Percentiles rank a stretch among this genome's conserved stretches.
These are phyloP conservation scores for Phytophthora ramorum DNA, from an alignment of 352 stramenopile genomes.

Conservation along the genomic window DNA sequence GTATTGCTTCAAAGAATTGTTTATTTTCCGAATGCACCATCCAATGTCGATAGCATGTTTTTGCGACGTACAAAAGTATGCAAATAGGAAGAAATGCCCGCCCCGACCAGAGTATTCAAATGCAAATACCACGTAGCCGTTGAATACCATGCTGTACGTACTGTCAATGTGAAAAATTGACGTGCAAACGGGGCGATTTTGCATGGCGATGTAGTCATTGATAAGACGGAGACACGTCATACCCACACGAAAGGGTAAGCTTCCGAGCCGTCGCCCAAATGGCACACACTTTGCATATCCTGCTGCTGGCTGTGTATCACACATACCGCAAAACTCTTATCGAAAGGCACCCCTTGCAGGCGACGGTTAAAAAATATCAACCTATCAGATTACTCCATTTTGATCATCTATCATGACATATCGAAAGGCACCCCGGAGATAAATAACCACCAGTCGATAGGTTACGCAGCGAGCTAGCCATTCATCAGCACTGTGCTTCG, in stretches of 20 bases:
- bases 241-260: neutral
- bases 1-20: neutral
- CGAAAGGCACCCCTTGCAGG: no score
- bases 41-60: neutral
- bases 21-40: neutral
- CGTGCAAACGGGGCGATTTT: neutral
- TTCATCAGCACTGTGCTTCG: no score
- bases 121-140: neutral
- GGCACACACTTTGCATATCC: neutral
- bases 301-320: neutral
- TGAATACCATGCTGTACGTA: neutral
- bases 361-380: no score
- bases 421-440: no score
- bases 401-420: no score
- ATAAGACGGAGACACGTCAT: neutral
- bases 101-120: constrained; percentile 3
- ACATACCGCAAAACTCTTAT: constrained; percentile 1
- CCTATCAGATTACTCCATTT: no score
- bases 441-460: no score
- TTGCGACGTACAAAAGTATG: constrained; percentile 4
- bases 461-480: no score
- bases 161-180: neutral
- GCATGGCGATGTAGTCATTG: neutral
- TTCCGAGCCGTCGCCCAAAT: neutral
- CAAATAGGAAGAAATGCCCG: neutral